Evolutionary conservation across 1,139 yeast species (phyloP), one percentile per base, ranked within the genome.

Genomic region (Sugiyamaella castrensis): DNA sequence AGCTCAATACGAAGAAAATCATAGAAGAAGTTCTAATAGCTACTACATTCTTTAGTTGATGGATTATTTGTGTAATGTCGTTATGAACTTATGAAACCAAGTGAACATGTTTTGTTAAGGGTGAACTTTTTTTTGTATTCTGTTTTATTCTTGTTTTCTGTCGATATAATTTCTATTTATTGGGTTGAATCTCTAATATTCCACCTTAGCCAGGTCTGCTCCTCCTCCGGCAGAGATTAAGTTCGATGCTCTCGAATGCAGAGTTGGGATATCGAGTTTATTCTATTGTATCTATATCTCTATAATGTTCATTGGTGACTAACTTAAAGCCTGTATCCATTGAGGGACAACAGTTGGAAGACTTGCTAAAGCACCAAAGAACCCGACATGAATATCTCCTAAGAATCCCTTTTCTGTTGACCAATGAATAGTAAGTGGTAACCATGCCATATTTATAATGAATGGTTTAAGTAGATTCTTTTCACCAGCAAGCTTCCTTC

Each of bases 341-440:
- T 47, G 53, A 10, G 63, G 63, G n/a, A 57, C 46, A 15, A 57
- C 57, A 10, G 47, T 49, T 4, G 63, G 60, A 12, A 54, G 52
- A 4, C 61, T 65, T 7, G 75, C 75, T 19, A 64, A 47, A 2
- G 73, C 59, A 6, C 76, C 76, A 37, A 72, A 54, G 28, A 65
- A 50, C 1, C 76, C 76, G 3, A 72, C 74, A 24, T 57, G 54
- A 40, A 60, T 53, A 26, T 68, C 68, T 26, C 56, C 53, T 34
- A 71, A 51, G 36, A 66, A 54, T 0, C 76, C 76, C 3, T 48
- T 52, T 47, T 63, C 65, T n/a, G 68, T 54, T 3, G 74, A 69
- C 76, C 76, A 72, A 55, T 72, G 76, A 37, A 69, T 57, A 1
- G 76, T 69, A 46, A 72, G 54, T 3, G 76, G 76, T 35, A 70